Conservation (phyloP, 768 basidiomycete genomes). For the Lactifluus volemus region DNA sequence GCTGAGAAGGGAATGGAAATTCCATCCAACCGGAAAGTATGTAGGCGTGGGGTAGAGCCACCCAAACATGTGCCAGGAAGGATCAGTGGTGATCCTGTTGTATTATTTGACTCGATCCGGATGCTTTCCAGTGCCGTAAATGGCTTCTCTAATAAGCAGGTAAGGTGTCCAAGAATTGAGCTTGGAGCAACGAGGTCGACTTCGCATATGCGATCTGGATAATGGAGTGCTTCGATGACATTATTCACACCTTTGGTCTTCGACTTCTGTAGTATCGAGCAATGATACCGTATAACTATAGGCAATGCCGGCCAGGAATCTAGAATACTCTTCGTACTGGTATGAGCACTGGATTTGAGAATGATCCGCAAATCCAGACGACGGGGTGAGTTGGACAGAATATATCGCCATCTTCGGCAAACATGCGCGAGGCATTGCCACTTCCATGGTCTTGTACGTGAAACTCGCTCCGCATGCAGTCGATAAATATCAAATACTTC, state of each 20-base stretch:
- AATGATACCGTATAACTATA: not conserved
- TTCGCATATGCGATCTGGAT: not conserved
- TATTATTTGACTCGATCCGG: constrained; percentile 24
- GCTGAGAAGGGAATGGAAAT: not conserved
- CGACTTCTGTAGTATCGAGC: not conserved
- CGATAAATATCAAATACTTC: not conserved
- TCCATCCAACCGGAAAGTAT: not conserved
- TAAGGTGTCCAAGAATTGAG: constrained; percentile 13
- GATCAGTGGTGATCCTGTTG: constrained; percentile 29
- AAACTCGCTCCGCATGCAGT: not conserved
- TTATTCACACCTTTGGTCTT: not conserved
- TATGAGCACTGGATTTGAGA: not conserved
- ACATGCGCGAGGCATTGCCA: not conserved
- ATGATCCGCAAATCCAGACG: not conserved
- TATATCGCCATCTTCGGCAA: not conserved
- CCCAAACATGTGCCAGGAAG: not conserved
- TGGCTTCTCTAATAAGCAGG: constrained; percentile 25
- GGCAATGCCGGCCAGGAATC: not conserved
- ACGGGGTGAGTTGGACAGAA: not conserved
- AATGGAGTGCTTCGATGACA: not conserved
- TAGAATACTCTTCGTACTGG: not conserved
- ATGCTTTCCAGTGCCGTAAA: constrained; percentile 11
- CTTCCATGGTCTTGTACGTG: not conserved
- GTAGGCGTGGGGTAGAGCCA: not conserved
- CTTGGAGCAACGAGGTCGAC: not conserved